A percentile compares a stretch with the other conserved stretches of the same genome.
phyloP scores from a whole-genome alignment of 192 early-diverging fungal genomes.

The Coemansia sp. region DNA sequence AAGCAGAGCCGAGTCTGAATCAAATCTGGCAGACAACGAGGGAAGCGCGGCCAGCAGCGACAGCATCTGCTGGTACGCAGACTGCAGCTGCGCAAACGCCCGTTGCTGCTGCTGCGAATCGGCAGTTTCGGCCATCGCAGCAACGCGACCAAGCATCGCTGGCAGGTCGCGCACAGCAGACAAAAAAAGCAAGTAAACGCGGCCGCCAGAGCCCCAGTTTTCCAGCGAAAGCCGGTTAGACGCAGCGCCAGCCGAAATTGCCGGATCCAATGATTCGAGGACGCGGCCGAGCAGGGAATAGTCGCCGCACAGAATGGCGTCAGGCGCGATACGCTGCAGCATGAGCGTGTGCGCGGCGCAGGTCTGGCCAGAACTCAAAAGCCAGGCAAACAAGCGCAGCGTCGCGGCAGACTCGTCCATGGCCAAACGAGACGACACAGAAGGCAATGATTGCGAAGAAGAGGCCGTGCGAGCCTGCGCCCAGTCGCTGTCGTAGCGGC shows the following conservation, averaged over 20 bases:
- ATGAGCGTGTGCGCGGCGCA: conserved; percentile 53
- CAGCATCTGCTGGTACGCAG: conserved; percentile 26
- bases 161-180: conserved; percentile 31
- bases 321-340: conserved; percentile 58
- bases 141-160: conserved; percentile 20
- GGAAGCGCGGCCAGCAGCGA: conserved; percentile 29
- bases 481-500: conserved; percentile 54
- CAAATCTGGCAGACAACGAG: conserved; percentile 23
- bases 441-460: background rate
- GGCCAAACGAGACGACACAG: conserved; percentile 5
- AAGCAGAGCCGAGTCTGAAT: background rate
- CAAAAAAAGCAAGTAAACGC: conserved; percentile 18
- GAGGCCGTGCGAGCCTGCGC: conserved; percentile 14
- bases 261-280: conserved; percentile 40
- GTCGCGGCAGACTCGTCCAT: background rate
- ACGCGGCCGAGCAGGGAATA: conserved; percentile 36
- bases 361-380: conserved; percentile 50
- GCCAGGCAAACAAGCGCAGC: conserved; percentile 34
- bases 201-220: conserved; percentile 20
- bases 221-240: background rate
- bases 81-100: conserved; percentile 1
- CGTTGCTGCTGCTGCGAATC: too few relatives aligned
- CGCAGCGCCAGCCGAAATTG: background rate
- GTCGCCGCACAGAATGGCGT: conserved; percentile 53
- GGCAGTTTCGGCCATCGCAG: background rate